Conservation (phyloP, 139 green algal genomes). For the Chlamydomonas eustigma region DNA sequence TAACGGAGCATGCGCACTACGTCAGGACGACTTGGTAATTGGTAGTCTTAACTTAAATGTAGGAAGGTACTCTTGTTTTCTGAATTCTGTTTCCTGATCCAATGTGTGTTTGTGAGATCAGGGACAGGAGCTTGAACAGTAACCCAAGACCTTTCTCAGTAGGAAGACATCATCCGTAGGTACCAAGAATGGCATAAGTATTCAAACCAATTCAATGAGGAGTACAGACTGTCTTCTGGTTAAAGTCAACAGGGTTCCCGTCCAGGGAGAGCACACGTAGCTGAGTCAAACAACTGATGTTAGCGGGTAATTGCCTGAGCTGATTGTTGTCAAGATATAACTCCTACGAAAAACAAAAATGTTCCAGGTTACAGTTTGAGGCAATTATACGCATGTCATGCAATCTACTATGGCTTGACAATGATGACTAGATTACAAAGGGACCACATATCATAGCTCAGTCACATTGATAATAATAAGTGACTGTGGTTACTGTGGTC, state of each 20-base stretch:
- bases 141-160: background rate
- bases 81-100: no score
- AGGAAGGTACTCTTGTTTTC: no score
- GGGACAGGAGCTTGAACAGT: background rate
- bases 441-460: no score
- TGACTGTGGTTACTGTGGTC: background rate
- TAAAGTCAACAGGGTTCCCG: no score
- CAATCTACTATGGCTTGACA: no score
- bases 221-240: no score
- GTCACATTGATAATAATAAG: background rate
- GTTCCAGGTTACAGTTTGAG: background rate
- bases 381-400: background rate
- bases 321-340: background rate
- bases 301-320: background rate
- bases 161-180: background rate
- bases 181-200: background rate
- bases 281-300: background rate
- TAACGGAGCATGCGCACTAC: no score
- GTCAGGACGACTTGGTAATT: no score
- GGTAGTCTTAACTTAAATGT: no score
- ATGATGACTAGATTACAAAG: no score
- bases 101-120: no score
- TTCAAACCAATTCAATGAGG: background rate
- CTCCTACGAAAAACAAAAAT: background rate
- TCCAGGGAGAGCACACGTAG: background rate